Evolutionary conservation across 176 grass and related monocot species (phyloP), one percentile per base, ranked within the genome.

Genomic region (Saccharum officinarum): DNA sequence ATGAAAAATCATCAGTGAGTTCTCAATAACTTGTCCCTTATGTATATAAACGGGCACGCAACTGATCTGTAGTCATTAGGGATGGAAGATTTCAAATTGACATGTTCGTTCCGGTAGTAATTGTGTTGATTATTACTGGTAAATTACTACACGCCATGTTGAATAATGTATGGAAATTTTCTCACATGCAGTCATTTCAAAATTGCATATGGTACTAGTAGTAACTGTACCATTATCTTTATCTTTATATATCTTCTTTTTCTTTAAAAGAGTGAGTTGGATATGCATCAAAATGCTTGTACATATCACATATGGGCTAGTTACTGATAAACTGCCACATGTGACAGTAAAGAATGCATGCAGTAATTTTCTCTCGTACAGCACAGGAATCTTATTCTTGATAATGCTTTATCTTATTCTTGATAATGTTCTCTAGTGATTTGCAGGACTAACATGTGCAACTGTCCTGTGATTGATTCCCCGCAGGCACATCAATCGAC

Each of bases 401-500:
- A 46, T 66, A 1, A 28, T 28, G 28, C 1, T 28, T 28, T 28
- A 50, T 38, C 34, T 47, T 79, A 20, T 37, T 76, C 10, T 66
- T 52, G 14, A 46, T 38, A 6, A 61, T 63, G 0, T 39, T n/a
- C 33, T 67, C 3, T 14, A 67, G 11, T 63, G 67, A 28, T 75
- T 23, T 11, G 5, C 70, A n/a, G 20, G 55, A 65, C 59, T 75
- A 52, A 81, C 37, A 67, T 80, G 22, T 50, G 28, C 14, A 36
- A 10, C 64, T 86, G 5, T 52, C 11, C 18, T 40, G 4, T 70
- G 57, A 86, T 17, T 71, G 50, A 59, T 77, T 6, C 17, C 52
- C 37, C 2, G 31, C 87, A 94, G 92, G 92, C 22, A 91, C 90
- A 72, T 94, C 90, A 20, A 90, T 94, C 71, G 92, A 94, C 80